phyloP scores from a whole-genome alignment of 192 early-diverging fungal species.

The Coemansia sp. region DNA sequence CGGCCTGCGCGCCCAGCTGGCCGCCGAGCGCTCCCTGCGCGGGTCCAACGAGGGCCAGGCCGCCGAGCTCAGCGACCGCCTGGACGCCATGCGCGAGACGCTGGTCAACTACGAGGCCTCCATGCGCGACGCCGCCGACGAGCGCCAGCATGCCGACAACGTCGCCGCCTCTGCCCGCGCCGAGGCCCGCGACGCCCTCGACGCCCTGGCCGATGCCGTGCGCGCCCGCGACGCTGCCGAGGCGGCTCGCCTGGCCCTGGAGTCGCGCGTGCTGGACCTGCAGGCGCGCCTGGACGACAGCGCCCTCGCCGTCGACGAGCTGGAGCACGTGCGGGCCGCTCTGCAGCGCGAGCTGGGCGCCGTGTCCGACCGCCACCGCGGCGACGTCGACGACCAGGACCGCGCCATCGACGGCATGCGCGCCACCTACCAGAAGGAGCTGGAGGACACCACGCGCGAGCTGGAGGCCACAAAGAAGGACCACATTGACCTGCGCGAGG shows the following conservation, averaged over 20 bases:
- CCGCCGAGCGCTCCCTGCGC: constrained; percentile 42
- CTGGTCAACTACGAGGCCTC: constrained; percentile 69
- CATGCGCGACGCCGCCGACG: constrained; percentile 63
- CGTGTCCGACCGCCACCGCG: constrained; percentile 70
- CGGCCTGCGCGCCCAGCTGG: constrained; percentile 37
- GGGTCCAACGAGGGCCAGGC: constrained; percentile 54
- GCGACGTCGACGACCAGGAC: constrained; percentile 79
- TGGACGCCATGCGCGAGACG: constrained; percentile 48
- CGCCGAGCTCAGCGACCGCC: constrained; percentile 36
- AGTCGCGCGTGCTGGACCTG: constrained; percentile 72
- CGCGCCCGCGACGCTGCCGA: constrained; percentile 68
- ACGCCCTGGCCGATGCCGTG: constrained; percentile 65
- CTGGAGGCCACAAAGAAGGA: constrained; percentile 76
- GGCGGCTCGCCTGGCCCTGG: constrained; percentile 65
- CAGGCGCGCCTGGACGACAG: constrained; percentile 81
- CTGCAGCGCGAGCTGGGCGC: constrained; percentile 78
- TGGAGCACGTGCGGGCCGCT: constrained; percentile 69
- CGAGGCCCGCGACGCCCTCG: constrained; percentile 73
- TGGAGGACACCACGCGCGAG: constrained; percentile 78
- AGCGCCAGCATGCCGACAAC: constrained; percentile 78
- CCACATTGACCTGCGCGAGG: constrained; percentile 69
- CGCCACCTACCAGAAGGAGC: constrained; percentile 85
- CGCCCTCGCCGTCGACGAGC: constrained; percentile 69
- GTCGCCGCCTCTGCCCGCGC: constrained; percentile 65
- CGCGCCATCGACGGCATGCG: constrained; percentile 71